Evolutionary conservation across 2,329 filamentous ascomycete genomes (phyloP).

Genomic region (Xylaria sp.): DNA sequence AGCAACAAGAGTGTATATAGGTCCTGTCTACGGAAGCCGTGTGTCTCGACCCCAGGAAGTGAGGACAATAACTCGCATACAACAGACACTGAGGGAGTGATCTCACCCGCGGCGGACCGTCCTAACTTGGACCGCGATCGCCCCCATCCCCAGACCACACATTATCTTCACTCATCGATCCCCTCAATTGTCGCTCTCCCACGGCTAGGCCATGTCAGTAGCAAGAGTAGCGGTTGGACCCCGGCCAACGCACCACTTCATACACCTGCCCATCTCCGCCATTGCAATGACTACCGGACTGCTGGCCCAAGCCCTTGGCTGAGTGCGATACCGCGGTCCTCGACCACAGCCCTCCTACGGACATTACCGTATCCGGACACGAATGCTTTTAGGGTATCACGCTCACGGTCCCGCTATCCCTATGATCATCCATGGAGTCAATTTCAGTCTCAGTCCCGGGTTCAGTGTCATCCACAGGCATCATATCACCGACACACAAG

Average conservation of each 20-base stretch:
- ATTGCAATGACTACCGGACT: constrained; percentile 39
- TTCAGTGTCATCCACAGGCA: constrained; percentile 22
- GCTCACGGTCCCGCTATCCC: constrained; percentile 27
- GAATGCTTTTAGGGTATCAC: constrained; percentile 39
- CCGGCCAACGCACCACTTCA: constrained; percentile 42
- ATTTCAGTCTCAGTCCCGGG: constrained; percentile 11
- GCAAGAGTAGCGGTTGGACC: constrained; percentile 45
- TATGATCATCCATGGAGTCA: constrained; percentile 22
- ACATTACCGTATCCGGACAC: constrained; percentile 10
- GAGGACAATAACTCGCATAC: constrained; percentile 55
- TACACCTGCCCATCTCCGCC: constrained; percentile 29
- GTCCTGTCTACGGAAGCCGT: constrained; percentile 49
- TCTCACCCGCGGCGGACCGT: constrained; percentile 45
- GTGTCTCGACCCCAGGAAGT: constrained; percentile 35
- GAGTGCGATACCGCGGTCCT: constrained; percentile 58
- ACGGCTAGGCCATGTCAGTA: constrained; percentile 34
- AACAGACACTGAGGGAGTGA: constrained; percentile 56
- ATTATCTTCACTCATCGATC: constrained; percentile 42
- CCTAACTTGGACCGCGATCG: constrained; percentile 36
- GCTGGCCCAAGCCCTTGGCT: constrained; percentile 55
- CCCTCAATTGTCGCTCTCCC: constrained; percentile 35
- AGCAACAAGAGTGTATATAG: constrained; percentile 37
- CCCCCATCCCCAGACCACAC: constrained; percentile 21
- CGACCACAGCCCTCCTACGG: constrained; percentile 40
- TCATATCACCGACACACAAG: constrained; percentile 2